phyloP scores from a whole-genome alignment of 768 basidiomycete genomes.

The Leccinum subgranulosum region DNA sequence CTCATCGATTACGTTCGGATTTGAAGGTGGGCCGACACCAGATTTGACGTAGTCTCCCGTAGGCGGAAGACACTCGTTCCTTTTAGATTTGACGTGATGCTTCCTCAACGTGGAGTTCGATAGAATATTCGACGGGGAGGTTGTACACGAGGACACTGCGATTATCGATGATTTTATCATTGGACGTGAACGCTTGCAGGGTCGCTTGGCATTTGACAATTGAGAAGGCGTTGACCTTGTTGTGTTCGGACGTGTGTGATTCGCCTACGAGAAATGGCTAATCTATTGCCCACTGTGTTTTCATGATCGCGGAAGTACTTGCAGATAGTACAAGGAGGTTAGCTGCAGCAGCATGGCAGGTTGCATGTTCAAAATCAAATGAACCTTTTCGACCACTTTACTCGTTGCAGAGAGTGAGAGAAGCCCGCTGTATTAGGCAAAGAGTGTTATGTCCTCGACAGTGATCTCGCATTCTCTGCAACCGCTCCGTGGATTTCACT shows the following conservation, averaged over 20 bases:
- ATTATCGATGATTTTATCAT: not conserved
- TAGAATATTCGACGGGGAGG: not conserved
- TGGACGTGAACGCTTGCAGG: not conserved
- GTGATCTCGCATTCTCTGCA: slow-evolving; percentile 19
- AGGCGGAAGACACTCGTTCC: no score
- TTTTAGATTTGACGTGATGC: not conserved
- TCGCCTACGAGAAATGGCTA: no score
- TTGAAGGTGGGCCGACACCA: not conserved
- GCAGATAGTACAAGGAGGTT: no score
- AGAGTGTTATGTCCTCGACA: slow-evolving; percentile 20
- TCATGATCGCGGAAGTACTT: no score
- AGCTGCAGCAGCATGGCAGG: no score
- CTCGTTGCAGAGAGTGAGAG: no score
- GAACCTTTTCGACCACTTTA: no score
- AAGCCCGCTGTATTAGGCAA: no score
- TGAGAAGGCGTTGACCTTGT: no score
- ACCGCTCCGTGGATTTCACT: slow-evolving; percentile 28
- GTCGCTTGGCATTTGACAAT: not conserved
- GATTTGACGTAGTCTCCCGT: not conserved
- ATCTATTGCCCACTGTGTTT: no score
- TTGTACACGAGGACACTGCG: not conserved
- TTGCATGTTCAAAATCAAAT: no score
- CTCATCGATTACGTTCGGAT: not conserved
- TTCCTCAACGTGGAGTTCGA: not conserved
- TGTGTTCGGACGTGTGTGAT: no score